Evolutionary conservation across 371 early-diverging fungal species (phyloP).

Genomic region (Circinella umbellata): DNA sequence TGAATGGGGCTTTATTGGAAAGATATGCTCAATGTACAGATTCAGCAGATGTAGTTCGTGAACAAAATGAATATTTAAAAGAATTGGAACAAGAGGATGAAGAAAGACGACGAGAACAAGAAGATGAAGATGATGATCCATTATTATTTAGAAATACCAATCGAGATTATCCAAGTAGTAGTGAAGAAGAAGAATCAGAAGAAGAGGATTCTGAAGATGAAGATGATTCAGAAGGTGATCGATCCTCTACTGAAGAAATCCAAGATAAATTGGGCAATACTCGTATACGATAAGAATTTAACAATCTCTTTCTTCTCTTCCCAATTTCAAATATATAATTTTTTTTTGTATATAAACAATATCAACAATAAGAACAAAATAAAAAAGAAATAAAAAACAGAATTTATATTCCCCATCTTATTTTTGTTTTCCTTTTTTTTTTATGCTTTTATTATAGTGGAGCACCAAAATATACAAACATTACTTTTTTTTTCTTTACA

Average conservation of each 20-base stretch:
- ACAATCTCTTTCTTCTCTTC: not conserved
- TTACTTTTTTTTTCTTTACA: constrained; percentile 42
- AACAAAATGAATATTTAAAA: constrained; percentile 82
- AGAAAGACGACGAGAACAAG: constrained; percentile 24
- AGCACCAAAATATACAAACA: constrained; percentile 1
- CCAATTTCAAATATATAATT: not conserved
- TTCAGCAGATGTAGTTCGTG: constrained; percentile 81
- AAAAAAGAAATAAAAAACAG: too few species aligned
- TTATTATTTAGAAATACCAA: constrained; percentile 59
- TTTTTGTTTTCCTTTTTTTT: not conserved
- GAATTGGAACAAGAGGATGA: constrained; percentile 61
- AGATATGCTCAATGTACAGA: constrained; percentile 87
- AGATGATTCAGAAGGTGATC: constrained; percentile 29
- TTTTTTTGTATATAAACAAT: not conserved
- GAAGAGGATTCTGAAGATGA: constrained; percentile 38
- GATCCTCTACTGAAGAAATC: constrained; percentile 25
- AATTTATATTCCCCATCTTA: too few species aligned
- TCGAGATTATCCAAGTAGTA: constrained; percentile 45
- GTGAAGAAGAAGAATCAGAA: constrained; percentile 41
- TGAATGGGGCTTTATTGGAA: constrained; percentile 76
- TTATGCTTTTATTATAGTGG: constrained; percentile 3
- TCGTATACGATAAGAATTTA: constrained; percentile 11
- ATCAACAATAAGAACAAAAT: too few species aligned
- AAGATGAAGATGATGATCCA: constrained; percentile 20
- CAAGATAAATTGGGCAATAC: constrained; percentile 25